phyloP scores from a whole-genome alignment of 139 green algal genomes.

The Asterochloris erici region DNA sequence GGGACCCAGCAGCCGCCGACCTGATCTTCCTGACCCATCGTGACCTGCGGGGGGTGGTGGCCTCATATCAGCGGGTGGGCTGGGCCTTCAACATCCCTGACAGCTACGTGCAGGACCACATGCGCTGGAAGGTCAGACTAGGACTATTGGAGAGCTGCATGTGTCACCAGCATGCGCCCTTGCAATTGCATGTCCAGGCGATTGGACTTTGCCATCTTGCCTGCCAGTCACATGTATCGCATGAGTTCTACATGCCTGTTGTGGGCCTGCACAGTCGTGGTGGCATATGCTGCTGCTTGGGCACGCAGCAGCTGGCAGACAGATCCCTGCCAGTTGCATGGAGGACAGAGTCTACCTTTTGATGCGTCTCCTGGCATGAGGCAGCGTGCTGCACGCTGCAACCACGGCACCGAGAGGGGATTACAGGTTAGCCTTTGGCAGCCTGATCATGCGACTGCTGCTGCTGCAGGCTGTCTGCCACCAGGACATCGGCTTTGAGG shows the following conservation, averaged over 20 bases:
- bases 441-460: background rate
- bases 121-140: constrained; percentile 19
- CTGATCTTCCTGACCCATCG: constrained; percentile 36
- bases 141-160: background rate
- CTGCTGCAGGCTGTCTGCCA: constrained; percentile 18
- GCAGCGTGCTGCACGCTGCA: background rate
- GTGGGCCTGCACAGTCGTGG: no score
- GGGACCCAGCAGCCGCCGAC: background rate
- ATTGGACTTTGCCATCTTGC: background rate
- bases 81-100: constrained; percentile 29
- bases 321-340: no score
- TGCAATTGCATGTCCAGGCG: background rate
- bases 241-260: background rate
- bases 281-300: no score
- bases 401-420: background rate
- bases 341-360: no score
- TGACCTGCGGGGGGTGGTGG: constrained; percentile 30
- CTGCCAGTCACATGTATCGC: background rate
- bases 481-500: constrained; percentile 29
- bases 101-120: constrained; percentile 29
- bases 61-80: constrained; percentile 28
- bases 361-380: no score
- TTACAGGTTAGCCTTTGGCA: background rate
- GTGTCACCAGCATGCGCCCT: background rate
- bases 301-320: no score